Evolutionary conservation across 345 rosid genomes (phyloP).

Genomic region (Conringia planisiliqua): DNA sequence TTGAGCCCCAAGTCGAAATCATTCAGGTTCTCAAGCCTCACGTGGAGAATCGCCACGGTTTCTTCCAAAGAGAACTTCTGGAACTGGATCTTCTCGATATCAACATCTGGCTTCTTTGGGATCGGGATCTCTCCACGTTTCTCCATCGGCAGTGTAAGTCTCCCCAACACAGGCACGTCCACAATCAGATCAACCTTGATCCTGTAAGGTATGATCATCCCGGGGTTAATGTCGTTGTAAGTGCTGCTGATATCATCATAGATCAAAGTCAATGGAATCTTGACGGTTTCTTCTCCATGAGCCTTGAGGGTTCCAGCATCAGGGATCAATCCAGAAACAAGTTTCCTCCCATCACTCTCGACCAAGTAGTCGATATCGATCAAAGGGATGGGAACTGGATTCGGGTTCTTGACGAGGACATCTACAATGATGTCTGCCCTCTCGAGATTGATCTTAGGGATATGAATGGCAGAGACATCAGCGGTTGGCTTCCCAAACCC

Average conservation of each 20-base stretch:
- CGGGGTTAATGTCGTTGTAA: slow-evolving; percentile 77
- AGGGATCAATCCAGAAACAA: slow-evolving; percentile 84
- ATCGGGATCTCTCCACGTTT: slow-evolving; percentile 94
- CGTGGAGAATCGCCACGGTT: slow-evolving; percentile 77
- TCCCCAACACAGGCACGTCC: slow-evolving; percentile 87
- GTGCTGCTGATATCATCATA: slow-evolving; percentile 82
- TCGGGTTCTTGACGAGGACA: slow-evolving; percentile 89
- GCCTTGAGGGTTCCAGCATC: slow-evolving; percentile 91
- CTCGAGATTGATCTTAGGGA: slow-evolving; percentile 79
- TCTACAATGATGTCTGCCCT: slow-evolving; percentile 79
- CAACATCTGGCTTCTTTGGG: slow-evolving; percentile 93
- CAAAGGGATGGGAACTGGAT: slow-evolving; percentile 87
- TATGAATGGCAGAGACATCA: slow-evolving; percentile 71
- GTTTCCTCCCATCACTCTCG: slow-evolving; percentile 90
- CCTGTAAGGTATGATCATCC: slow-evolving; percentile 82
- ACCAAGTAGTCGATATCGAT: slow-evolving; percentile 76
- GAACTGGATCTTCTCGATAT: slow-evolving; percentile 73
- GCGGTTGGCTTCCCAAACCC: slow-evolving; percentile 98
- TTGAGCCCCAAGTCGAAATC: slow-evolving; percentile 89
- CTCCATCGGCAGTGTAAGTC: slow-evolving; percentile 83
- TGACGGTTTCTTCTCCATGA: slow-evolving; percentile 92
- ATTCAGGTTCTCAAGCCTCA: slow-evolving; percentile 82
- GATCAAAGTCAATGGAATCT: slow-evolving; percentile 75
- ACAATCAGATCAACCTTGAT: slow-evolving; percentile 82
- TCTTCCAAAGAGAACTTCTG: slow-evolving; percentile 83